Base-by-base conservation (phyloP, 495 filamentous ascomycete species). In the Aspergillus sclerotiicarbonarius region DNA sequence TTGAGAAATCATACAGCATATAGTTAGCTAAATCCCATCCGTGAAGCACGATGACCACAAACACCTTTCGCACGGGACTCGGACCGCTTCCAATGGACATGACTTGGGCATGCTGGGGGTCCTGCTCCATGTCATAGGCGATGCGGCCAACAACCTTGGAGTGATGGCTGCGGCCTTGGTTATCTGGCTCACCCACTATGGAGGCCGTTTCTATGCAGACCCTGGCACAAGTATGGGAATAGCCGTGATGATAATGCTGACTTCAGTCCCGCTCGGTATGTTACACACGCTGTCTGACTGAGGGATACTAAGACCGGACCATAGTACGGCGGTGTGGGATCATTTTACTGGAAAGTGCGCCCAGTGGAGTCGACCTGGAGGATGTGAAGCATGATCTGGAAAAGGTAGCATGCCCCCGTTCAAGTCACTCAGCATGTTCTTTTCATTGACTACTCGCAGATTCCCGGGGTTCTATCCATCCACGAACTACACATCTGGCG, bases 261-360 rank as follows among this genome's bases (percentile, higher is more conserved):
- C 77, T 8, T 71, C 76, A 0, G 37, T 77, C 31, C 77, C 77
- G 0, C 57, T 81, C 6, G 56, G 73, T 76, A 44, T 18, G 64
- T 54, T 13, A 4, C 29, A 16, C 32, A 31, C 7, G 12, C 16
- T 30, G n/a, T 12, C 4, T n/a, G 4, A 12, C 13, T 3, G 19
- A 8, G 4, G 21, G 30, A 15, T 15, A 15, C 48, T 45, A 12
- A 25, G 18, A 47, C 15, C 9, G 20, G 45, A 2, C 30, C 32
- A 3, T 39, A 74, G 75, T 78, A 6, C 68, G 62, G 57, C 62
- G 65, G 20, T 62, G 63, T 20, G 73, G 77, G 6, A 39, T 49
- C 1, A 91, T 95, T 44, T 82, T 95, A 7, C 83, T 96, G 0
- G 87, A 95, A 71, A 90, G 88, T 25, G 90, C 88, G 0, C 91